Percentiles rank a stretch among this genome's conserved stretches.
These are phyloP conservation scores for Phyllosticta citriasiana DNA, from an alignment of 2,329 filamentous ascomycete species.

Conservation along the genomic window DNA sequence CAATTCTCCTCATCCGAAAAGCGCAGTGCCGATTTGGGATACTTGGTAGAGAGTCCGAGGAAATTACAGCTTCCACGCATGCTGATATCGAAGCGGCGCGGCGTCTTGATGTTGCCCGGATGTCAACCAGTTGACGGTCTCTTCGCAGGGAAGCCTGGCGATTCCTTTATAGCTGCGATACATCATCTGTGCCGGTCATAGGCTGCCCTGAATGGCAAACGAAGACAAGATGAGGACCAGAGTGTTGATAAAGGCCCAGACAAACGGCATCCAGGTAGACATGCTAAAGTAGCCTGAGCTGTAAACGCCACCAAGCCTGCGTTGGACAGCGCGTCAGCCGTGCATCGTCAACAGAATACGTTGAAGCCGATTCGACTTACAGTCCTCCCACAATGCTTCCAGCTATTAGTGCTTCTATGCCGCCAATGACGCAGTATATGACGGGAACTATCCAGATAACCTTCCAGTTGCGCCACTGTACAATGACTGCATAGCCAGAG, in stretches of 20 bases:
- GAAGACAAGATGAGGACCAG: conserved; percentile 75
- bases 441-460: conserved; percentile 62
- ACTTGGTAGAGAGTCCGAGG: too few species aligned
- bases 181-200: conserved; percentile 41
- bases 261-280: conserved; percentile 89
- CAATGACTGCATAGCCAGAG: conserved; percentile 59
- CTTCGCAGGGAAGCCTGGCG: background rate
- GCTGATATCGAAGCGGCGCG: background rate
- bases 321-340: background rate
- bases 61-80: background rate
- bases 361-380: conserved; percentile 39
- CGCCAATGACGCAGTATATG: conserved; percentile 61
- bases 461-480: conserved; percentile 52
- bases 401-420: conserved; percentile 65
- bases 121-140: background rate
- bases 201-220: conserved; percentile 83
- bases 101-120: background rate
- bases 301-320: conserved; percentile 69
- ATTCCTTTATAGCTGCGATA: background rate
- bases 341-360: background rate
- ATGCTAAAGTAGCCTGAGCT: conserved; percentile 74
- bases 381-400: conserved; percentile 73
- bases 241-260: conserved; percentile 79
- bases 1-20: background rate
- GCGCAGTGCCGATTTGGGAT: background rate